These are phyloP conservation scores for Fusarium palustre DNA, from an alignment of 2,329 filamentous ascomycete genomes.

Conservation along the genomic window DNA sequence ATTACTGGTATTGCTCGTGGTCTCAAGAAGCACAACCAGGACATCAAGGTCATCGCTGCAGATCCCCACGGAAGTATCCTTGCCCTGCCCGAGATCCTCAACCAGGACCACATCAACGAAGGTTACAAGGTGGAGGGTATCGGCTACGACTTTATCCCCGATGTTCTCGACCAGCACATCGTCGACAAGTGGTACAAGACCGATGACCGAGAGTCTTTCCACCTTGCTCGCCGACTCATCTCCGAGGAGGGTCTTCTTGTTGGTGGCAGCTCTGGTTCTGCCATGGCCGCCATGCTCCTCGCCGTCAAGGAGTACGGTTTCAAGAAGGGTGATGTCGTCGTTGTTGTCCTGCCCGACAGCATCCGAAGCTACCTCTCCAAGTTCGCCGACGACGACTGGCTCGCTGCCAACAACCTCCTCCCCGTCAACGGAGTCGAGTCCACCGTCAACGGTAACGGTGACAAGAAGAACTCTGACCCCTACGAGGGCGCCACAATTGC, in stretches of 20 bases:
- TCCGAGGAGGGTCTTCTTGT: constrained; percentile 94
- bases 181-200: constrained; percentile 99
- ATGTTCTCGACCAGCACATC: constrained; percentile 82
- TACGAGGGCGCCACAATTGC: constrained; percentile 84
- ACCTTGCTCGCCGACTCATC: constrained; percentile 89
- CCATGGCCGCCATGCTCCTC: constrained; percentile 83
- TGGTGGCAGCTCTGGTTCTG: constrained; percentile 92
- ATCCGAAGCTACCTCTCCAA: constrained; percentile 98
- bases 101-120: constrained; percentile 82
- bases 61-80: constrained; percentile 94
- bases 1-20: constrained; percentile 90
- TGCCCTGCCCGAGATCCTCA: constrained; percentile 82
- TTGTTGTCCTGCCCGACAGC: constrained; percentile 93
- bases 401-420: constrained; percentile 93
- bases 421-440: constrained; percentile 66
- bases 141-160: constrained; percentile 97
- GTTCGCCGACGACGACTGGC: constrained; percentile 99
- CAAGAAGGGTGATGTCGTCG: constrained; percentile 85
- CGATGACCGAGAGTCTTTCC: constrained; percentile 89
- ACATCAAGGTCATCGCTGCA: constrained; percentile 90
- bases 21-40: constrained; percentile 84
- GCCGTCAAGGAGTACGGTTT: constrained; percentile 82
- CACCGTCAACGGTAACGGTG: constrained; percentile 54
- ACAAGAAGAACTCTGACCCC: constrained; percentile 67
- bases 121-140: constrained; percentile 99